Base-by-base conservation (phyloP, 2,329 filamentous ascomycete genomes). In the Apiospora phragmitis region DNA sequence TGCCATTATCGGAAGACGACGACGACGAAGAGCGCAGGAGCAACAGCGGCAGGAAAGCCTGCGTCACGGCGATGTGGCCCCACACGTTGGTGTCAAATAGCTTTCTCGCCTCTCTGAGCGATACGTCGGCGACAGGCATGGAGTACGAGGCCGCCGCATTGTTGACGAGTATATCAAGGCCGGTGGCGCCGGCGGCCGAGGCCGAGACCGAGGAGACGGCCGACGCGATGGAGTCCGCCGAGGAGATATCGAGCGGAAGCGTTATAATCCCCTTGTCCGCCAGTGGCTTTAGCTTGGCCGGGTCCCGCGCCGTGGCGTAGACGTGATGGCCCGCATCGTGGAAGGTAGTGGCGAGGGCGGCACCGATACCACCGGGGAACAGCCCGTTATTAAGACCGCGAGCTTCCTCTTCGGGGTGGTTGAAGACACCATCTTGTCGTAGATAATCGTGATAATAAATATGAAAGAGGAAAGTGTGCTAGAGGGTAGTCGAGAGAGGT, bases 311-410 rank as follows among this genome's bases (percentile, higher is more conserved):
- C 4, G 71, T 69, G 11, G 71, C 71, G 67, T 41, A 72, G 29
- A 70, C 69, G 41, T 62, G 69, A 42, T 72, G 71, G 11, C 71
- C 71, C 6, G 67, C 67, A 9, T 21, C 26, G 45, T 72, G 69
- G 59, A 72, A 55, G 16, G 59, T 69, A 6, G 29, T 38, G 26
- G 71, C 71, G 1, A 72, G 59, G 8, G 71, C 67, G 2, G 71
- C 69, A 4, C 71, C 71, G 3, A 68, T 69, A 3, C 71, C 71
- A 16, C 69, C 71, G 12, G 69, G 8, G 67, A 42, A 42, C 71
- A 72, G 1, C 71, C 71, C 8, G 71, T 72, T 14, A 72, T 70
- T 2, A 72, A 59, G 24, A 72, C 26, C 0, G 62, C 69, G 21
- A 71, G 68, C 29, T 65, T 65, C 24, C 12, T 65, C 3, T 62